phyloP scores from a whole-genome alignment of 2,329 filamentous ascomycete genomes.

The Sarocladiaceae sp. region DNA sequence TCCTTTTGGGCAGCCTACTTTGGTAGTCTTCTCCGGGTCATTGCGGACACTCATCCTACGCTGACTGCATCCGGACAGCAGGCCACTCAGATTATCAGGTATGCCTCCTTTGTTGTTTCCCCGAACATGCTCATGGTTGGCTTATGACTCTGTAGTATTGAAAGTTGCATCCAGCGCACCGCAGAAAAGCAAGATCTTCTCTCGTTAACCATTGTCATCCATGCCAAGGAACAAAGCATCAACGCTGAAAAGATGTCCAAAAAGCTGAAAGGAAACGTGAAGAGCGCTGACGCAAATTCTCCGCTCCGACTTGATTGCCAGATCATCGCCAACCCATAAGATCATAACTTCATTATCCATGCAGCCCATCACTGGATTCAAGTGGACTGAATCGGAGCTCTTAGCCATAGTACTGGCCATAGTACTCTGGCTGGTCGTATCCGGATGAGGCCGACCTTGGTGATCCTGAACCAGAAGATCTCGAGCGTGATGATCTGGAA shows the following conservation, averaged over 20 bases:
- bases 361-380: not conserved
- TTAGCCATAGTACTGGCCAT: too few species aligned
- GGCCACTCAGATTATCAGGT: slow-evolving; percentile 33
- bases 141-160: not conserved
- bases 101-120: slow-evolving; percentile 16
- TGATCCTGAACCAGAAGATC: not conserved
- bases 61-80: slow-evolving; percentile 30
- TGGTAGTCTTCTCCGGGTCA: slow-evolving; percentile 38
- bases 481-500: not conserved
- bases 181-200: slow-evolving; percentile 31
- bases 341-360: slow-evolving; percentile 2
- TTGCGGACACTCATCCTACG: slow-evolving; percentile 36
- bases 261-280: slow-evolving; percentile 26
- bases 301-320: slow-evolving; percentile 20
- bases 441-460: not conserved
- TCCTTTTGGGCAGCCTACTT: slow-evolving; percentile 49
- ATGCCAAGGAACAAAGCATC: slow-evolving; percentile 22
- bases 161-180: slow-evolving; percentile 13
- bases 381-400: too few species aligned
- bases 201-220: slow-evolving; percentile 28
- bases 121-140: not conserved
- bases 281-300: slow-evolving; percentile 27
- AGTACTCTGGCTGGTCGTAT: too few species aligned
- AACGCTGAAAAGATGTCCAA: slow-evolving; percentile 27
- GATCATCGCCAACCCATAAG: slow-evolving; percentile 12